Base-by-base conservation (phyloP, 768 basidiomycete species). In the Trametopsis cervina region DNA sequence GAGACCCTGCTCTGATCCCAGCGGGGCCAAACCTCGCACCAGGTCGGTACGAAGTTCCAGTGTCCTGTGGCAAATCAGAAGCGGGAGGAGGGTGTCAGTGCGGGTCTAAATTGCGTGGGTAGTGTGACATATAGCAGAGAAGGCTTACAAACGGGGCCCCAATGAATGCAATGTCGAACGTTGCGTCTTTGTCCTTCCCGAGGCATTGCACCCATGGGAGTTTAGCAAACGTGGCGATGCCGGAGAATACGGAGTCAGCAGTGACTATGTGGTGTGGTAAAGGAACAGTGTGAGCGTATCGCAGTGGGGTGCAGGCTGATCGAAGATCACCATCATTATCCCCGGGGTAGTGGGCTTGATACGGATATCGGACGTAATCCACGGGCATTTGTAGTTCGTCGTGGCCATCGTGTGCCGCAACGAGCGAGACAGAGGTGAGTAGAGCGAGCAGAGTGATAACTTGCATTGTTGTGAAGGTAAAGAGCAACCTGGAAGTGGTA, bases 11-110 rank as follows among this genome's bases (percentile, higher is more conserved):
- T 38, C 90, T 79, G 54, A 92, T 88, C 11, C 85, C 90, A 33
- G 83, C 78, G 58, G 89, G 89, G 5, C 90, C 89, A 52, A 92
- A 92, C 12, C 89, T 77, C 25, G 89, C 90, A 29, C 89, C 89
- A 1, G 85, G 84, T 5, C 88, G 74, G 63, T 87, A 90, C 40
- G 83, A 83, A 4, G 85, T 85, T 0, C 78, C 80, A 20, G 82
- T 84, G 47, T 86, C 81, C 80, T 82, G 40, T n/a, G n/a, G n/a
- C n/a, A 25, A 36, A 33, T 7, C 29, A 33, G 15, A 33, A 15
- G 29, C 15, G 29, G 29, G 29, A 33, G 7, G 7, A 33, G 29
- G 29, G 9, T 15, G 17, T 41, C 44, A 45, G 44, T 7, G 18
- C 7, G 12, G 18, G 27, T 17, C 17, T 24, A 22, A 13, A n/a